Percentiles rank a stretch among this genome's conserved stretches.
These are phyloP conservation scores for Monosporozyma unispora DNA, from an alignment of 805 yeast genomes.

Conservation along the genomic window DNA sequence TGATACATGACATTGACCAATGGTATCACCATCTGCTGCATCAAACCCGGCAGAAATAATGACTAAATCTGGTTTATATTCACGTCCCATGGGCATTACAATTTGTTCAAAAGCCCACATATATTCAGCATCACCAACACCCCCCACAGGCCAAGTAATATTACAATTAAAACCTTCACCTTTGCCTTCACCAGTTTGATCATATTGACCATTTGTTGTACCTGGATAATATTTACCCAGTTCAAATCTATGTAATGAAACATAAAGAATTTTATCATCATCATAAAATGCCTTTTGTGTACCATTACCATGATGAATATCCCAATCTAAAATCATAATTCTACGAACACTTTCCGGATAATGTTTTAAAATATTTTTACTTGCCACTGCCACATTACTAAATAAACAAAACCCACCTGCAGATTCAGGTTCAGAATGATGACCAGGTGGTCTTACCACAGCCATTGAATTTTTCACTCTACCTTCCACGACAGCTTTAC, in stretches of 20 bases:
- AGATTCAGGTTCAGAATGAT: conserved; percentile 95
- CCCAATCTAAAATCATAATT: conserved; percentile 91
- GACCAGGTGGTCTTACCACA: conserved; percentile 97
- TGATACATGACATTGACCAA: conserved; percentile 92
- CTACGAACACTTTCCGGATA: conserved; percentile 84
- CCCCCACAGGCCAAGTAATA: conserved; percentile 88
- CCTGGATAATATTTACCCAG: conserved; percentile 93
- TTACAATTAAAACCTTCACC: conserved; percentile 87
- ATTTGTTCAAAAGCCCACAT: conserved; percentile 81
- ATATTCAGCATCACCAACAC: conserved; percentile 94
- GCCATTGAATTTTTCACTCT: conserved; percentile 86
- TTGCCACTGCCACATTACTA: conserved; percentile 95
- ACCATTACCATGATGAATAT: conserved; percentile 98
- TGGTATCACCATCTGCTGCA: conserved; percentile 96
- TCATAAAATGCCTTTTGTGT: conserved; percentile 87
- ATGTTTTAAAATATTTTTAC: conserved; percentile 66
- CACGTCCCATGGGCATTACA: conserved; percentile 79
- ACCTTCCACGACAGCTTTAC: conserved; percentile 90
- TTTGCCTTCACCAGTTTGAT: conserved; percentile 71
- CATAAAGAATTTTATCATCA: conserved; percentile 84
- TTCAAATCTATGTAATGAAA: conserved; percentile 88
- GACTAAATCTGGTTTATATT: conserved; percentile 86
- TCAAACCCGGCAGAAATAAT: conserved; percentile 94
- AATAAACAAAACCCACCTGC: conserved; percentile 97
- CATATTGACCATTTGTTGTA: conserved; percentile 71